phyloP scores from a whole-genome alignment of 2,329 filamentous ascomycete species.

The Penicillium sp. region DNA sequence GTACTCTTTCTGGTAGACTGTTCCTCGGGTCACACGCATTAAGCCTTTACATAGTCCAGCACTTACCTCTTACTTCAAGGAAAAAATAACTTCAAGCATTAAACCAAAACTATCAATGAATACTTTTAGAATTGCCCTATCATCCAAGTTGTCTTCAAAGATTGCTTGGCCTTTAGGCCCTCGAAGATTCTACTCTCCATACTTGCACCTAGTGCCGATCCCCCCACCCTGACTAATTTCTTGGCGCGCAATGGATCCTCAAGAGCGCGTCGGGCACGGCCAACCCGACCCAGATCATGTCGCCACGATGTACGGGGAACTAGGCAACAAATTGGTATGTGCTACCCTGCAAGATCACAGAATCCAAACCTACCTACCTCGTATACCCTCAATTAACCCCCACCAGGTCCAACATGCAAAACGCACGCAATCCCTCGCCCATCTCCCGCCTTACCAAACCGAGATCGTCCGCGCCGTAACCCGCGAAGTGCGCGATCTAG shows the following conservation, averaged over 20 bases:
- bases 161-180: not conserved
- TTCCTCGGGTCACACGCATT: not conserved
- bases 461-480: constrained; percentile 86
- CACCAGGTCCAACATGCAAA: constrained; percentile 92
- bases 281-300: constrained; percentile 20
- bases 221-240: constrained; percentile 24
- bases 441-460: constrained; percentile 88
- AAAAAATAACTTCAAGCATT: not conserved
- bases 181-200: not conserved
- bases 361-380: not conserved
- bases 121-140: not conserved
- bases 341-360: not conserved
- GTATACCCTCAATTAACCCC: not conserved
- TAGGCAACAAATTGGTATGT: constrained; percentile 78
- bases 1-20: not conserved
- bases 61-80: not conserved
- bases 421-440: constrained; percentile 80
- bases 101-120: not conserved
- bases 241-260: constrained; percentile 25
- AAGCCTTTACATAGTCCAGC: not conserved
- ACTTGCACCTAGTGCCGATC: not conserved
- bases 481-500: constrained; percentile 88
- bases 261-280: constrained; percentile 16
- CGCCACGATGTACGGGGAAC: constrained; percentile 76
- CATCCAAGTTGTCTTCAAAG: not conserved